phyloP scores from a whole-genome alignment of 2,329 filamentous ascomycete genomes.

The Grosmannia penicillata region DNA sequence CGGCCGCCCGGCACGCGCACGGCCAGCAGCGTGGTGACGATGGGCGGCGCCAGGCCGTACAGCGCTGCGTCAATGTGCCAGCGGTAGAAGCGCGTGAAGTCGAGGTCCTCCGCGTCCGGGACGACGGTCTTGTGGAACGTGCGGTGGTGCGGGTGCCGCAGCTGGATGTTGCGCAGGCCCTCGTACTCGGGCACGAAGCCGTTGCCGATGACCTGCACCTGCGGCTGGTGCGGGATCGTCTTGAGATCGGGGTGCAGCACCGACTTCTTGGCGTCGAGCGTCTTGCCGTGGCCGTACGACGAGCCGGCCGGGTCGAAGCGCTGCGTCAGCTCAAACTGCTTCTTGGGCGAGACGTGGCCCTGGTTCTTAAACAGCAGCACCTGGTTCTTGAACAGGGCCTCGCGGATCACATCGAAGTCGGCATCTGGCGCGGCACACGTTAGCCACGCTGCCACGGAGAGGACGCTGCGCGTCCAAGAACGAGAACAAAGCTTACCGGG shows the following conservation, averaged over 20 bases:
- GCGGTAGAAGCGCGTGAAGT: slow-evolving; percentile 48
- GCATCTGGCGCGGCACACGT: slow-evolving; percentile 26
- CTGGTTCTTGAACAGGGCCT: slow-evolving; percentile 53
- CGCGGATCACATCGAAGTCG: slow-evolving; percentile 48
- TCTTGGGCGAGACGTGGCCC: slow-evolving; percentile 45
- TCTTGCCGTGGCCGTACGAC: slow-evolving; percentile 61
- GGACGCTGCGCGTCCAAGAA: not conserved
- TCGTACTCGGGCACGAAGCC: slow-evolving; percentile 56
- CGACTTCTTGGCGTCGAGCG: slow-evolving; percentile 44
- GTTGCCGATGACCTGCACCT: slow-evolving; percentile 70
- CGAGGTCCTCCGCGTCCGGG: slow-evolving; percentile 33
- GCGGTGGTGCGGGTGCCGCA: slow-evolving; percentile 63
- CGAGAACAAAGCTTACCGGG: slow-evolving; percentile 9
- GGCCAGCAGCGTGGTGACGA: slow-evolving; percentile 58
- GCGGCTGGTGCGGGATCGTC: slow-evolving; percentile 65
- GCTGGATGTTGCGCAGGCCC: slow-evolving; percentile 50
- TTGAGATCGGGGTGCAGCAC: slow-evolving; percentile 69
- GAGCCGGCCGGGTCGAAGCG: slow-evolving; percentile 54
- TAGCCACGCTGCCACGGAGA: not conserved
- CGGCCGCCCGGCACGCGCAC: slow-evolving; percentile 53
- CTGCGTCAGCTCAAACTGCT: slow-evolving; percentile 60
- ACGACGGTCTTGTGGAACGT: slow-evolving; percentile 58
- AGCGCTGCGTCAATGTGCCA: slow-evolving; percentile 74
- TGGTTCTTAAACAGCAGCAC: slow-evolving; percentile 61
- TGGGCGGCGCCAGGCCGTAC: slow-evolving; percentile 60